phyloP scores from a whole-genome alignment of 225 moss, liverwort and hornwort genomes.

The Thuidium tamariscinum region DNA sequence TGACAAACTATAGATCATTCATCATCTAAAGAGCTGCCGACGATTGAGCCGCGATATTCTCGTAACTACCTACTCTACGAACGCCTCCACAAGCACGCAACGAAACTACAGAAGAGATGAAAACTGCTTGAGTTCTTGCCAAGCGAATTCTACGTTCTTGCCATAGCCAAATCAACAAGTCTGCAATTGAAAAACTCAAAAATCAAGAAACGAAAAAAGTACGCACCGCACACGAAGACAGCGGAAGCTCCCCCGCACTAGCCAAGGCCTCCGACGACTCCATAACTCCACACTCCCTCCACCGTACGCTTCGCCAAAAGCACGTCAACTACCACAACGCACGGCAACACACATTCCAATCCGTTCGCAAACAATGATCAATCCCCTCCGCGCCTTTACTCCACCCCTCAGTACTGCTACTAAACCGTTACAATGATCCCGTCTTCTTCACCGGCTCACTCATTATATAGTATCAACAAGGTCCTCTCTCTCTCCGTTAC shows the following conservation, averaged over 20 bases:
- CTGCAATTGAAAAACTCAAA: background rate
- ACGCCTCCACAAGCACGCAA: background rate
- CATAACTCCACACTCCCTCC: background rate
- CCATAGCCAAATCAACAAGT: background rate
- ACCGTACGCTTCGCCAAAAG: background rate
- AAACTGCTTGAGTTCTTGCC: background rate
- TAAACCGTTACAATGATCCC: background rate
- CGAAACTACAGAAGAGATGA: background rate
- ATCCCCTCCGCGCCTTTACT: background rate
- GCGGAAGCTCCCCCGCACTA: background rate
- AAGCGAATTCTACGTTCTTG: background rate
- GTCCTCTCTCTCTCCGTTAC: background rate
- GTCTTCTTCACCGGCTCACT: background rate
- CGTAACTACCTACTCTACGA: background rate
- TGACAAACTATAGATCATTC: background rate
- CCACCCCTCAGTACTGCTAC: too few species aligned
- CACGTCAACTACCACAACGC: background rate
- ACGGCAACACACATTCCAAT: background rate
- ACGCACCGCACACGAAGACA: conserved; percentile 6
- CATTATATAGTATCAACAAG: background rate
- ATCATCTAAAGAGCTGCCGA: background rate
- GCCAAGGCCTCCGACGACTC: background rate
- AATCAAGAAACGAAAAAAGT: background rate
- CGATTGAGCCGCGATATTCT: background rate
- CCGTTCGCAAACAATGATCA: background rate